Base-by-base conservation (phyloP, 176 grass and related monocot genomes). In the Eragrostis curvula region DNA sequence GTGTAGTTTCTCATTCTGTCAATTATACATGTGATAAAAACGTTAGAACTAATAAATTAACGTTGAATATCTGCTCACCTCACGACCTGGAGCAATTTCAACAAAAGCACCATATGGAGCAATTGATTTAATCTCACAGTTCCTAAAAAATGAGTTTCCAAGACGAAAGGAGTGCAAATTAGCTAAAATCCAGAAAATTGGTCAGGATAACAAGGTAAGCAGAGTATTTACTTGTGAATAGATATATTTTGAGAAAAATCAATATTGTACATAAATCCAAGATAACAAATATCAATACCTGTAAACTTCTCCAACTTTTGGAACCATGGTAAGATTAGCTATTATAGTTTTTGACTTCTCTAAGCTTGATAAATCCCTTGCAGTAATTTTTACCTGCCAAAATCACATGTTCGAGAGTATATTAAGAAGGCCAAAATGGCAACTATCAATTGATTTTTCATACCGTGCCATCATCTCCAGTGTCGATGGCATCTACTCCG, bases 11-110 rank as follows among this genome's bases (percentile, higher is more conserved):
- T 28, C 12, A n/a, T n/a, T 59, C 79, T 21, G 21, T 71, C 44
- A 56, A 78, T 83, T 83, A 36, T 28, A 60, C 18, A 39, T 65
- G 64, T 66, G n/a, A 77, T 63, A 18, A 60, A 60, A 48, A 78
- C 42, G 2, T 24, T 44, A 52, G 48, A 70, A 55, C 7, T 71
- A 73, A 73, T 47, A 39, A 71, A 79, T 27, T 50, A 66, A 65
- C 39, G 66, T 85, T 57, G 45, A 69, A 61, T n/a, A n/a, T n/a
- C n/a, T n/a, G n/a, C 75, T 56, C 78, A 92, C 92, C 92, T 97
- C 92, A 78, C 90, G 92, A 16, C 95, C 92, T 49, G 95, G 92
- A 87, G 92, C 95, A 89, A 97, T 90, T 92, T 97, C 95, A 73
- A 97, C 92, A 87, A 97, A 97, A 73, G 79, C 95, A 85, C 95